These are phyloP conservation scores for Theobroma cacao DNA, from an alignment of 345 rosid species.

Conservation along the genomic window DNA sequence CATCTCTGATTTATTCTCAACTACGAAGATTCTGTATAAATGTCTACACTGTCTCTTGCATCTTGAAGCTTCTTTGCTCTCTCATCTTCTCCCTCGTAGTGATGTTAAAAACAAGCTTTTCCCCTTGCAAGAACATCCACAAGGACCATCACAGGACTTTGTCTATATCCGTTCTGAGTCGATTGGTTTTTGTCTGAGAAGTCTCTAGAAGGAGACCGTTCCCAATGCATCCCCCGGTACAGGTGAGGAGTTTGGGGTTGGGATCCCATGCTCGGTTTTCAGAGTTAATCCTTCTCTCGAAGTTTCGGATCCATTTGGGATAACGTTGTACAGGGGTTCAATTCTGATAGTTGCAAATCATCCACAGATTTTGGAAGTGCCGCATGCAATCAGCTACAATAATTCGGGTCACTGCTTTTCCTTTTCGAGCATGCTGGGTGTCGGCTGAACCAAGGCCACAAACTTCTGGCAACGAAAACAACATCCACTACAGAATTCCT, in stretches of 20 bases:
- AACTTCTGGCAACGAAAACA: not conserved
- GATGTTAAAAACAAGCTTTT: not conserved
- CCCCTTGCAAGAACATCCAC: too few species aligned
- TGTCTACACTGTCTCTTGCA: not conserved
- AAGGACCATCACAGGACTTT: too few species aligned
- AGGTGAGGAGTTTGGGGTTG: too few species aligned
- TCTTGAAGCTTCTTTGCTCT: not conserved
- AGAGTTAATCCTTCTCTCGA: too few species aligned
- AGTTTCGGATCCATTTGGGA: too few species aligned
- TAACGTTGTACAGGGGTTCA: not conserved
- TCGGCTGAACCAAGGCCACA: not conserved
- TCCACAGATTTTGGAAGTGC: not conserved
- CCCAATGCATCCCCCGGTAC: too few species aligned
- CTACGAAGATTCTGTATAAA: not conserved
- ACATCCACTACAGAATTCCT: not conserved
- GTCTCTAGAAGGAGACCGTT: too few species aligned
- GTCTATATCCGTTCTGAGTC: too few species aligned
- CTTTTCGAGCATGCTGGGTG: not conserved
- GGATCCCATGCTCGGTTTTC: too few species aligned
- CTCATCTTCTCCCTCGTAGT: not conserved
- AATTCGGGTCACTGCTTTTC: not conserved
- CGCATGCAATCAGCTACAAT: not conserved
- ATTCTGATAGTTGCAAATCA: not conserved
- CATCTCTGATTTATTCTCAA: not conserved
- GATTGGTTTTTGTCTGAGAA: too few species aligned